A percentile compares a stretch with the other conserved stretches of the same genome.
Conservation (phyloP, 2,329 filamentous ascomycete species). For the Colletotrichum lupini region DNA sequence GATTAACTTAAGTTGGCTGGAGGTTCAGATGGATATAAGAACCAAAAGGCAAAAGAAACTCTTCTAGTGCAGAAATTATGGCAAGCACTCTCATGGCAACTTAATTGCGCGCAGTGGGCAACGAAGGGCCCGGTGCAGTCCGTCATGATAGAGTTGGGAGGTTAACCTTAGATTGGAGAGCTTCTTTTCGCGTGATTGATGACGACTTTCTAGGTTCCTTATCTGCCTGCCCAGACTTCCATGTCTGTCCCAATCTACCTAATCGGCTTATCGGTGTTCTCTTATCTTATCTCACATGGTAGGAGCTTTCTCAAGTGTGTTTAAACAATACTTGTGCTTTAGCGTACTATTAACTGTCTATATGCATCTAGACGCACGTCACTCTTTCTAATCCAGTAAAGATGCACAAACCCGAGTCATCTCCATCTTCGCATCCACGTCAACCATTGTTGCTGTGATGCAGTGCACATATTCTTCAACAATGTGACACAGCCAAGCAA, state of each 20-base stretch:
- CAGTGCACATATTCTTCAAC: slow-evolving; percentile 31
- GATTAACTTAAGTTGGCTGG: not conserved
- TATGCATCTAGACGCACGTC: not conserved
- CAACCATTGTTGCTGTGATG: not conserved
- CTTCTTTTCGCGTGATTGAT: not conserved
- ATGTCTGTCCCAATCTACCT: no score
- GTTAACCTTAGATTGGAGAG: slow-evolving; percentile 5
- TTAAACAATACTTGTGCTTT: not conserved
- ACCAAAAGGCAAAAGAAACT: slow-evolving; percentile 25
- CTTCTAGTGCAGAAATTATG: not conserved
- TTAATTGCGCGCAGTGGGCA: slow-evolving; percentile 18
- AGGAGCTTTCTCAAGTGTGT: not conserved
- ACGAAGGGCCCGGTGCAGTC: slow-evolving; percentile 4
- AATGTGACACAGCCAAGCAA: slow-evolving; percentile 24
- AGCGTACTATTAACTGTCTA: not conserved
- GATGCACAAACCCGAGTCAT: slow-evolving; percentile 5
- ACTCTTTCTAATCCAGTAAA: not conserved
- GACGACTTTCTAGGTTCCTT: not conserved
- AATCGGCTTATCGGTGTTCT: not conserved
- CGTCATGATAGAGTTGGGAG: slow-evolving; percentile 14
- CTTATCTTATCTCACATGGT: slow-evolving; percentile 9
- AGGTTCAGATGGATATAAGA: slow-evolving; percentile 26
- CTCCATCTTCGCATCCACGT: not conserved
- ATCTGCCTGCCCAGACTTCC: not conserved
- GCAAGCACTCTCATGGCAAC: slow-evolving; percentile 17